Conservation (phyloP, 805 yeast species). For the Sugiyamaella smithiae region DNA sequence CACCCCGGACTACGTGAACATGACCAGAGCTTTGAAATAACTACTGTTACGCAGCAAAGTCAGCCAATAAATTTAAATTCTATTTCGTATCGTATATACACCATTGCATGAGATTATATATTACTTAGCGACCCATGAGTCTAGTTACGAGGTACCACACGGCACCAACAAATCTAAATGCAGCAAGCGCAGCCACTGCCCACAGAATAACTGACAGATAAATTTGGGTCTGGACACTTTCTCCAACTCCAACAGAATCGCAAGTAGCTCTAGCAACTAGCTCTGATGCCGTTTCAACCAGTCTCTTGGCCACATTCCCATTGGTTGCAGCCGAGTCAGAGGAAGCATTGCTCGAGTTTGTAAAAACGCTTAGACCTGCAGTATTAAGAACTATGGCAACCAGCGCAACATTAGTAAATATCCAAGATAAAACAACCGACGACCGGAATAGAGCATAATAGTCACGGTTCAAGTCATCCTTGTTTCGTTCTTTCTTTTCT, state of each 20-base stretch:
- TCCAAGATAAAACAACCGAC: slow-evolving; percentile 84
- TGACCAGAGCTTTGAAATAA: no score
- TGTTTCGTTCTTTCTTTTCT: slow-evolving; percentile 35
- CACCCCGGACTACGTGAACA: no score
- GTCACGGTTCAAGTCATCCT: slow-evolving; percentile 61
- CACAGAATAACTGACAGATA: slow-evolving; percentile 85
- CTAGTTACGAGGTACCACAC: slow-evolving; percentile 49
- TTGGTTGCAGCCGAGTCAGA: slow-evolving; percentile 20
- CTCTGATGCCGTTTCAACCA: slow-evolving; percentile 5
- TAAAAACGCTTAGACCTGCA: slow-evolving; percentile 59
- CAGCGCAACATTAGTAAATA: slow-evolving; percentile 77
- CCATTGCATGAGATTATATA: not conserved
- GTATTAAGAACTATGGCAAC: slow-evolving; percentile 80
- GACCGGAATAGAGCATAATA: slow-evolving; percentile 92
- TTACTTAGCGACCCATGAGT: slow-evolving; percentile 29
- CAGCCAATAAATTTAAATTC: no score
- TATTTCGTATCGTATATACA: no score
- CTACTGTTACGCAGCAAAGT: no score
- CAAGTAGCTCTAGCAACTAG: slow-evolving; percentile 16
- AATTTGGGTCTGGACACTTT: slow-evolving; percentile 33
- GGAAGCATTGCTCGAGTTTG: slow-evolving; percentile 34
- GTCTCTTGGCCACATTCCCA: slow-evolving; percentile 18
- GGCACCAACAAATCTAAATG: slow-evolving; percentile 78
- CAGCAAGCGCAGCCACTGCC: slow-evolving; percentile 90
- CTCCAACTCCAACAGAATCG: slow-evolving; percentile 19